These are phyloP conservation scores for Malus orientalis DNA, from an alignment of 306 rosid species.

Conservation along the genomic window DNA sequence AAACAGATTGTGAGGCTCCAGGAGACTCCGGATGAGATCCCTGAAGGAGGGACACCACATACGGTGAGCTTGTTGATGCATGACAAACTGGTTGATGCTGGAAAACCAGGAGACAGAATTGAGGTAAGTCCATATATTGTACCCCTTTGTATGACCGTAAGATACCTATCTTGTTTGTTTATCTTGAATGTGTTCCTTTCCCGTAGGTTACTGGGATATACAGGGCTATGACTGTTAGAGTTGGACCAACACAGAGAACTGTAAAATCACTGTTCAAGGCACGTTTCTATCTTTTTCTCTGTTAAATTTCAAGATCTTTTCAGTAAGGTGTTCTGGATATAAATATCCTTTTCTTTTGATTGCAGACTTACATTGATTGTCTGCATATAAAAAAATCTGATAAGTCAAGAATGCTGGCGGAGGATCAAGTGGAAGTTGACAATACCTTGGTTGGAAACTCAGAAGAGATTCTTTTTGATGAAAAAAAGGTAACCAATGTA, in stretches of 20 bases:
- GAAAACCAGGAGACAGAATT: constrained; percentile 95
- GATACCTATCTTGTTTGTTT: constrained; percentile 9
- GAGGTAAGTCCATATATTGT: constrained; percentile 50
- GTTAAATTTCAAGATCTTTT: constrained; percentile 3
- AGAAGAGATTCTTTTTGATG: constrained; percentile 50
- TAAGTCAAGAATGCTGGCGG: constrained; percentile 73
- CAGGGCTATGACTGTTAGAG: constrained; percentile 92
- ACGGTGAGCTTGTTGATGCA: constrained; percentile 94
- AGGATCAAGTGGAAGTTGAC: constrained; percentile 36
- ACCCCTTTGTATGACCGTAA: not conserved
- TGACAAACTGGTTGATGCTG: constrained; percentile 87
- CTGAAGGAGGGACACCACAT: constrained; percentile 99
- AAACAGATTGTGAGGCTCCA: constrained; percentile 97
- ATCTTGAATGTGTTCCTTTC: constrained; percentile 14
- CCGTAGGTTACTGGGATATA: constrained; percentile 84
- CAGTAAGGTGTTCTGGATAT: constrained; percentile 7
- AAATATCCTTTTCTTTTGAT: constrained; percentile 5
- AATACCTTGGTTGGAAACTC: constrained; percentile 23
- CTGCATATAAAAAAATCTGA: constrained; percentile 85
- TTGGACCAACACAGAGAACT: constrained; percentile 94
- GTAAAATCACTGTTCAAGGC: constrained; percentile 94
- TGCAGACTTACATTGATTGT: constrained; percentile 91
- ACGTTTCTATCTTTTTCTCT: not conserved
- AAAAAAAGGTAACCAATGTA: constrained; percentile 46
- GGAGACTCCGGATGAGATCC: constrained; percentile 97